Base-by-base conservation (phyloP, 192 early-diverging fungal genomes). In the Phycomyces blakesleeanus region DNA sequence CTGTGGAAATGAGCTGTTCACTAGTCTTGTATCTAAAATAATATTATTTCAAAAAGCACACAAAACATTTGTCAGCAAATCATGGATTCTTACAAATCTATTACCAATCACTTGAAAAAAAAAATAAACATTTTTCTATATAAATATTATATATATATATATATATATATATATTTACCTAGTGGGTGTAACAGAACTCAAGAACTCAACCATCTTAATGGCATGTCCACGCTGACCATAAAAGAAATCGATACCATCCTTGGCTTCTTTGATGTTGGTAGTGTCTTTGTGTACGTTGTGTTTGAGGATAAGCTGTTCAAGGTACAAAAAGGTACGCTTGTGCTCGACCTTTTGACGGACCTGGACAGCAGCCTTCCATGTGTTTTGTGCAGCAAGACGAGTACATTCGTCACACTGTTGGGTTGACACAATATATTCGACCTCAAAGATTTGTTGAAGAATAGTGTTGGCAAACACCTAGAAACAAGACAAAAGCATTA, bases 281-380 rank as follows among this genome's bases (percentile, higher is more conserved):
- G 97, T 98, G 69, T 99, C 95, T 63, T 89, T 89, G 83, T 96
- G 93, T 2, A 94, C 95, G 57, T 90, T 91, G 81, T 99, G 94
- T 83, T 96, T 97, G 57, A 99, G 87, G 61, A 99, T 98, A 63
- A 99, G 80, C 78, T 99, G 97, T 74, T 99, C 97, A 9, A 99
- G 84, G 76, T 93, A 97, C 61, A 97, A 87, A 81, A 99, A 99
- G 9, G 97, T 99, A 61, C 95, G 83, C 83, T 99, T 97, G 83
- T 99, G 97, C 47, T 87, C 83, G 24, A 95, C 93, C 81, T 98
- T 98, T 81, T 99, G 97, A 68, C 97, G 89, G 25, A 99, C 88
- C 83, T 99, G 97, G 16, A 97, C 95, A 65, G 91, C 85, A 16
- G 97, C 95, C 69, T 94, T 94, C 97, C 97, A 99, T 12, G 93